A percentile compares a stretch with the other conserved stretches of the same genome.
Conservation (phyloP, 2,329 filamentous ascomycete species). For the Raffaelea albimanens region DNA sequence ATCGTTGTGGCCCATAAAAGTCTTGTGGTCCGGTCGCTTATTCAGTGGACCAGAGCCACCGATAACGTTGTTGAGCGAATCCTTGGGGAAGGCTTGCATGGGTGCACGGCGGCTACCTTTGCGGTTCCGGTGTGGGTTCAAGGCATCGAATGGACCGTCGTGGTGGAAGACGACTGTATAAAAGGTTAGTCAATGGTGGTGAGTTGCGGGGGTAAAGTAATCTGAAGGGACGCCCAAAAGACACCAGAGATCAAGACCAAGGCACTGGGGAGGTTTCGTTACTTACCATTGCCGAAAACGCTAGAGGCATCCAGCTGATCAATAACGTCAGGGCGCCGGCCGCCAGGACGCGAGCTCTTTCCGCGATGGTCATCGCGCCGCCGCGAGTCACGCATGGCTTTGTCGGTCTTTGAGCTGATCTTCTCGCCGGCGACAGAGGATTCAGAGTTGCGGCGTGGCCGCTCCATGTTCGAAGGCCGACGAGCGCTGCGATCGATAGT, state of each 20-base stretch:
- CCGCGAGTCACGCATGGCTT: conserved; percentile 35
- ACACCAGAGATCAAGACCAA: conserved; percentile 1
- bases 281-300: conserved; percentile 81
- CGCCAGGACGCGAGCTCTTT: conserved; percentile 19
- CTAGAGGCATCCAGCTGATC: conserved; percentile 95
- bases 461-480: conserved; percentile 27
- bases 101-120: conserved; percentile 74
- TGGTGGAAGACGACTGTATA: conserved; percentile 84
- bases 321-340: conserved; percentile 68
- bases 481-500: conserved; percentile 7
- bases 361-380: conserved; percentile 45
- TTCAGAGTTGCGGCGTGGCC: conserved; percentile 67
- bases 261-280: conserved; percentile 30
- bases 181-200: neutral
- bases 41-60: conserved; percentile 83
- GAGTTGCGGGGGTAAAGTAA: no score
- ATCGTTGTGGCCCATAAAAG: conserved; percentile 72
- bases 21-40: conserved; percentile 68
- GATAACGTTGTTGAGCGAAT: conserved; percentile 83
- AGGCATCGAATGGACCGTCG: conserved; percentile 93
- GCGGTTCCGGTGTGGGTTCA: conserved; percentile 88
- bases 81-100: conserved; percentile 92
- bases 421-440: conserved; percentile 54
- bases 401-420: conserved; percentile 46
- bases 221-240: conserved; percentile 5